A percentile compares a stretch with the other conserved stretches of the same genome.
These are phyloP conservation scores for Leishmania gerbilli DNA, from an alignment of 208 protist species.

Conservation along the genomic window DNA sequence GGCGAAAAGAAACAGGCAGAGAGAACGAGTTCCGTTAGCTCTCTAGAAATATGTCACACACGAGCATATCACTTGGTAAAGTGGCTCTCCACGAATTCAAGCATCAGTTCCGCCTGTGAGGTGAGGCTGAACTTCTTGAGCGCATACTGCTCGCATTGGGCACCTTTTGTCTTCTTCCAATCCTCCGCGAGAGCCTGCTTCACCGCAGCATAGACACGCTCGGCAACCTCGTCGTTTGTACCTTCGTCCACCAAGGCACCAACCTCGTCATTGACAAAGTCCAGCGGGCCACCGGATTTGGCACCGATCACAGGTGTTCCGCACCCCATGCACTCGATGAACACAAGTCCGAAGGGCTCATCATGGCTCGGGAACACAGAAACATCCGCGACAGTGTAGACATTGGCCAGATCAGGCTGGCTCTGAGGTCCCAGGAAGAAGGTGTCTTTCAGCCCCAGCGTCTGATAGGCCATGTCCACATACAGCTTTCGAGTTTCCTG, in stretches of 20 bases:
- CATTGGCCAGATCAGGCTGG: slow-evolving; percentile 57
- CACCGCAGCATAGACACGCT: slow-evolving; percentile 53
- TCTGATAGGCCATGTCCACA: slow-evolving; percentile 68
- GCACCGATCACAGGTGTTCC: slow-evolving; percentile 79
- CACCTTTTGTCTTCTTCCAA: slow-evolving; percentile 76
- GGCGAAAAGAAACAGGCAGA: background rate
- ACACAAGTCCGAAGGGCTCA: slow-evolving; percentile 79
- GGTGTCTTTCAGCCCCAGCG: slow-evolving; percentile 57
- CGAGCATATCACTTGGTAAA: slow-evolving; percentile 29
- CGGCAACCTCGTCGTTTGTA: slow-evolving; percentile 51
- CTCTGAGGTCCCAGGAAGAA: slow-evolving; percentile 75
- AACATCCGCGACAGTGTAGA: slow-evolving; percentile 65
- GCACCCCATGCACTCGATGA: slow-evolving; percentile 85
- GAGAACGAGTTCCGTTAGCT: background rate
- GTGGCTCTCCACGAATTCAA: slow-evolving; percentile 48
- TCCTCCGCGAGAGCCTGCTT: slow-evolving; percentile 58
- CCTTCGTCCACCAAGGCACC: slow-evolving; percentile 72
- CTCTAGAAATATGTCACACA: background rate
- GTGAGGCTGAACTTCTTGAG: slow-evolving; percentile 62
- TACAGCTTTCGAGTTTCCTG: slow-evolving; percentile 55
- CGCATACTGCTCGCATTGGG: slow-evolving; percentile 54
- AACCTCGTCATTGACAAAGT: slow-evolving; percentile 72
- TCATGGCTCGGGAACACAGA: slow-evolving; percentile 78
- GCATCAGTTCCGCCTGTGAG: slow-evolving; percentile 53
- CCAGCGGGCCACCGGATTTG: slow-evolving; percentile 77